Evolutionary conservation across 106 monocot genomes (phyloP).

Genomic region (Apostasia ramifera): DNA sequence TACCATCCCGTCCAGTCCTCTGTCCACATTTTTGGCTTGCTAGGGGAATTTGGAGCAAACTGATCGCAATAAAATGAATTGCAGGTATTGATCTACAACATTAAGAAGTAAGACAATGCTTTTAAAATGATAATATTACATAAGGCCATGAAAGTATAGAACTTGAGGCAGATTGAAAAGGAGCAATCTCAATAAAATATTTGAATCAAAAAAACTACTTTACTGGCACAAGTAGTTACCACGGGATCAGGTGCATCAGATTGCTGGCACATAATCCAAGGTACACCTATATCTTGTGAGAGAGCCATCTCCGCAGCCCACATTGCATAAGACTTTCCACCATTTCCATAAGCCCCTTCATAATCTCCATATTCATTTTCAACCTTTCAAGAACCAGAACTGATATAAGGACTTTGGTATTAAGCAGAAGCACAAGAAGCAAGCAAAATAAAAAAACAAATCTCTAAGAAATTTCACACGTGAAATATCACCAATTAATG

Average conservation of each 20-base stretch:
- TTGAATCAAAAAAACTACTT: not conserved
- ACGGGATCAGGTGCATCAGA: constrained; percentile 90
- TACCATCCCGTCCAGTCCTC: constrained; percentile 99
- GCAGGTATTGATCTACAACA: constrained; percentile 91
- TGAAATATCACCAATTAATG: not conserved
- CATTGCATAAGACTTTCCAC: constrained; percentile 86
- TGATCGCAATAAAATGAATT: constrained; percentile 96
- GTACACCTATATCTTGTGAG: constrained; percentile 74
- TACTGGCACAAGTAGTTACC: constrained; percentile 26
- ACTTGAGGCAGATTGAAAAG: not conserved
- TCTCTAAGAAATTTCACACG: not conserved
- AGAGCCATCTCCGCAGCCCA: constrained; percentile 97
- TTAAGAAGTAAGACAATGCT: not conserved
- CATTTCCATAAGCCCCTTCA: constrained; percentile 69
- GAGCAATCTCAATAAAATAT: too few relatives aligned
- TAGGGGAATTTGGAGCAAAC: constrained; percentile 64
- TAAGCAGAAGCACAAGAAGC: not conserved
- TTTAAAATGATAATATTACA: not conserved
- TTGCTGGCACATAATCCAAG: constrained; percentile 99
- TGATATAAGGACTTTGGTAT: not conserved
- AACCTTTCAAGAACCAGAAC: constrained; percentile 33
- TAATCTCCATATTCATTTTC: constrained; percentile 95
- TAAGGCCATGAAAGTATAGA: not conserved
- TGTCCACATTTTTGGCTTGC: constrained; percentile 95
- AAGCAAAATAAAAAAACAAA: not conserved